Base-by-base conservation (phyloP, 2,329 filamentous ascomycete species). In the Nemania sp. region DNA sequence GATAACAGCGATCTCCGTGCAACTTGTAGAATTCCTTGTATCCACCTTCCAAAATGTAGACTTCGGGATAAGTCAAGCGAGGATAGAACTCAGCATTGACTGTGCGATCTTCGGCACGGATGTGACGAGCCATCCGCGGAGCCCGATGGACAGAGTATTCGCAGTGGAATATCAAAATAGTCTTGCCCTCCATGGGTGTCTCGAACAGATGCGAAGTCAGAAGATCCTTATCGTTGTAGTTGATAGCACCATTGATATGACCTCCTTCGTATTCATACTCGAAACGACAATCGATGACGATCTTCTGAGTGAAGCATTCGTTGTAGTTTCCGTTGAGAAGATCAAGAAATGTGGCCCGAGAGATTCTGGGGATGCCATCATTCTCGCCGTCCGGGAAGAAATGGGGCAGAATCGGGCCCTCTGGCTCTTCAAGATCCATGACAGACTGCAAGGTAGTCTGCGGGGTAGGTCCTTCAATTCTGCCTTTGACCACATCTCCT, bases 241-340 rank as follows among this genome's bases (percentile, higher is more conserved):
- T 99, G 74, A 96, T 80, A 37, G 94, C 94, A 15, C 89, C 89
- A 63, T 91, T 83, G 68, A 99, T 97, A 71, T 99, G 94, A 28
- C 94, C 94, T 52, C 94, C 94, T 14, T 96, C 88, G 70, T 95
- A 99, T 75, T 99, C 94, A 72, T 99, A 99, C 78, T 99, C 94
- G 70, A 99, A 99, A 17, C 94, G 89, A 72, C 94, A 99, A 73
- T 99, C 94, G 66, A 99, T 88, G 66, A 99, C 81, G 72, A 96
- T 83, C 70, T 90, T 86, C 69, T 92, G 83, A 56, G 91, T 86
- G 70, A 89, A 97, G 20, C 83, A 72, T 22, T 86, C 80, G 65
- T 85, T 83, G 73, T 86, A 96, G 64, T 89, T 88, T 57, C 91
- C 91, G 71, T 96, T 89, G 57, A 99, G 80, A 30, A 99, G 82